Conservation (phyloP, 768 basidiomycete genomes). For the Megacollybia marginata region DNA sequence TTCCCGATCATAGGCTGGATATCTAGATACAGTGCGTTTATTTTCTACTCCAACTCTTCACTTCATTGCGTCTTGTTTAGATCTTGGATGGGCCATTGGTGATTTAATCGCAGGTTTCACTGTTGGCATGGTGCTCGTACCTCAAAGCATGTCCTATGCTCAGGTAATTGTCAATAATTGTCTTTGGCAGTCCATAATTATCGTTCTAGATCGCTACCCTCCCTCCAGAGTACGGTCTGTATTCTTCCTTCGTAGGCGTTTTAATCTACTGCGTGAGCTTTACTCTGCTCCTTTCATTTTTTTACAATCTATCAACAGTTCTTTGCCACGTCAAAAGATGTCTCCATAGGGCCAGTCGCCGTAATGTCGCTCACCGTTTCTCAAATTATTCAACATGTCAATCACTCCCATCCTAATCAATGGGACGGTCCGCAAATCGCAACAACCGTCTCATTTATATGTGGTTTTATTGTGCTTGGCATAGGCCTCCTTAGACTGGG, state of each 20-base stretch:
- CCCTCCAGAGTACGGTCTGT: conserved; percentile 82
- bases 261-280: conserved; percentile 70
- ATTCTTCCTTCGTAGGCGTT: conserved; percentile 88
- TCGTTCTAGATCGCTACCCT: conserved; percentile 68
- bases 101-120: conserved; percentile 90
- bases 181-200: neutral
- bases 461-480: conserved; percentile 85
- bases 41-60: neutral
- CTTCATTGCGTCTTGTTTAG: conserved; percentile 23
- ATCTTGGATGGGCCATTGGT: conserved; percentile 74
- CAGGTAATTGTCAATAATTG: conserved; percentile 30
- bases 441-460: conserved; percentile 75
- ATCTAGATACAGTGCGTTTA: conserved; percentile 68
- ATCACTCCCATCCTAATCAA: conserved; percentile 41
- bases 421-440: conserved; percentile 75
- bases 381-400: conserved; percentile 68
- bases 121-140: conserved; percentile 92
- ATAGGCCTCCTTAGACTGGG: conserved; percentile 87
- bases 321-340: conserved; percentile 97
- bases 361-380: conserved; percentile 92
- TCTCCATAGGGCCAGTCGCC: conserved; percentile 98
- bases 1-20: conserved; percentile 89
- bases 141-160: conserved; percentile 90
- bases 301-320: conserved; percentile 36
- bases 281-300: neutral